Base-by-base conservation (phyloP, 73 alveolate species). In the Paramecium sexaurelia region DNA sequence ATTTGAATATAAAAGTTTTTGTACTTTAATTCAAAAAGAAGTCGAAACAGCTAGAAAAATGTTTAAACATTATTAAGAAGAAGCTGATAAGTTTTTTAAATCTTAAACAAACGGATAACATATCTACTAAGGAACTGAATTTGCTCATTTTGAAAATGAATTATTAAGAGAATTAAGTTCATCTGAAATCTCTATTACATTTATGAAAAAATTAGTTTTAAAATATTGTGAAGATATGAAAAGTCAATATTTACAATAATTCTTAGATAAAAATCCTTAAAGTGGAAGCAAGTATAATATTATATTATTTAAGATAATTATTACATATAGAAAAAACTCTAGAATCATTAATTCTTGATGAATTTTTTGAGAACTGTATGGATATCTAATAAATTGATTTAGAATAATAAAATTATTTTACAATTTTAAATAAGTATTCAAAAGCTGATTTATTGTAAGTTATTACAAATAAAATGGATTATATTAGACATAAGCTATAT, bases 1-100 rank as follows among this genome's bases (percentile, higher is more conserved):
- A 15, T 87, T 87, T 87, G 93, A 87, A 45, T 87, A 87, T 40
- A 87, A 87, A 61, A 87, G 93, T 26, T 87, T 87, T 27, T 87
- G 93, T 68, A 87, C 85, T 33, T 69, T 87, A 56, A 87, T 87
- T 37, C 67, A 87, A 24, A 87, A 87, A 33, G 93, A 87, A 20
- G 93, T 87, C 3, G 93, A 87, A 15, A 87, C 85, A 41, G 85
- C 93, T 1, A 87, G 86, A 87, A 87, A 87, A 40, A 55, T 87
- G 55, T 75, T 82, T 22, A 68, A 68, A 24, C 61, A 75, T 37
- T 87, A 36, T 67, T 45, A 87, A 26, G 93, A 87, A 40, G 93
- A 87, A 43, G 93, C 86, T 9, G 86, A 87, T 20, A 35, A 35
- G 33, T 84, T 20, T 17, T 55, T 17, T 36, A 33, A 66, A 37